phyloP scores from a whole-genome alignment of 345 rosid species.

The Syzygium aqueum region DNA sequence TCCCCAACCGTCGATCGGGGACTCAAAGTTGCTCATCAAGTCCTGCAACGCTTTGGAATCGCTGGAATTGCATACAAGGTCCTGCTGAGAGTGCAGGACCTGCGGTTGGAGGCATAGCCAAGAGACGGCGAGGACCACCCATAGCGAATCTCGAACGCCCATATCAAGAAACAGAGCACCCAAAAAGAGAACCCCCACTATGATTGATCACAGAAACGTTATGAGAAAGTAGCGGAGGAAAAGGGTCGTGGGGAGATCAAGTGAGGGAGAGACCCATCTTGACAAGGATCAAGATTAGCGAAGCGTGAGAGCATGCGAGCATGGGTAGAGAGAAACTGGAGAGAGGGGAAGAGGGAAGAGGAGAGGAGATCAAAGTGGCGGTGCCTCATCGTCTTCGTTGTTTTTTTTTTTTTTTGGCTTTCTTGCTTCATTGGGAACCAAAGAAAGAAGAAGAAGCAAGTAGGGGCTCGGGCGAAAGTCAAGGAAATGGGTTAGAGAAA shows the following conservation, averaged over 20 bases:
- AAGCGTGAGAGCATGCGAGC: not conserved
- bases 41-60: constrained; percentile 41
- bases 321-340: not conserved
- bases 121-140: constrained; percentile 19
- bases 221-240: not conserved
- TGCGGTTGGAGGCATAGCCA: constrained; percentile 18
- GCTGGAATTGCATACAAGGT: constrained; percentile 26
- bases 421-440: not conserved
- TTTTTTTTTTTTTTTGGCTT: not conserved
- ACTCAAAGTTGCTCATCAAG: constrained; percentile 25
- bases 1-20: constrained; percentile 14
- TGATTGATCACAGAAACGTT: not conserved
- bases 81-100: constrained; percentile 19
- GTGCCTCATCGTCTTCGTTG: not conserved
- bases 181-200: not conserved
- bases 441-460: not conserved
- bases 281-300: not conserved
- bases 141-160: constrained; percentile 25
- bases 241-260: not conserved
- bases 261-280: not conserved
- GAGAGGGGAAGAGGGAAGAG: not conserved
- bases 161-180: constrained; percentile 10
- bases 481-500: not conserved
- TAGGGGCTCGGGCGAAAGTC: too few species aligned
- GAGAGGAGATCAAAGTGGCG: not conserved